Evolutionary conservation across 176 grass and related monocot species (phyloP).

Genomic region (Oryza nivara): DNA sequence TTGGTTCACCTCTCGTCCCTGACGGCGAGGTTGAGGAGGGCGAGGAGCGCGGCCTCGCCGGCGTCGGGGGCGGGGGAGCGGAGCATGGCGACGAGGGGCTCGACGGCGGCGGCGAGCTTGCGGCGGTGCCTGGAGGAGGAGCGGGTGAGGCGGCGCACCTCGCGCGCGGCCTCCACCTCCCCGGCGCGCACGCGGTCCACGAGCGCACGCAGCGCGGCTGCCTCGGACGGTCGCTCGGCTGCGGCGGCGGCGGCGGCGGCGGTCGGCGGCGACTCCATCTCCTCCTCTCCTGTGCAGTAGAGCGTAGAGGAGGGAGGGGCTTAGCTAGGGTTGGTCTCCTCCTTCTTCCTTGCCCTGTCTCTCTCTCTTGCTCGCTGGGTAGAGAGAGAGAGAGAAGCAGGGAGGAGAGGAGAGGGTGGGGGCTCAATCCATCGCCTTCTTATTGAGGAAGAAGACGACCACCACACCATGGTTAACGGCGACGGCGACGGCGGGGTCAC

Average conservation of each 20-base stretch:
- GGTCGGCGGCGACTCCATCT: slow-evolving; percentile 40
- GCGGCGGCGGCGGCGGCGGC: neutral
- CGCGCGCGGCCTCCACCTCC: slow-evolving; percentile 73
- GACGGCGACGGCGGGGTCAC: neutral
- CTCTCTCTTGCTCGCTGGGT: slow-evolving; percentile 1
- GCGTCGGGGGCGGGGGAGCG: slow-evolving; percentile 30
- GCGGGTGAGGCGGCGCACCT: slow-evolving; percentile 80
- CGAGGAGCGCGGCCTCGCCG: slow-evolving; percentile 72
- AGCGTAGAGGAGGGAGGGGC: neutral
- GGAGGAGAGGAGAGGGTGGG: slow-evolving; percentile 12
- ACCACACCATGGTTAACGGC: neutral
- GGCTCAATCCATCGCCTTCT: slow-evolving; percentile 26
- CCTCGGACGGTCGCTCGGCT: slow-evolving; percentile 54
- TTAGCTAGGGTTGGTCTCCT: neutral
- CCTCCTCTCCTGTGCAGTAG: too few relatives aligned
- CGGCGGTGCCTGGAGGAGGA: slow-evolving; percentile 72
- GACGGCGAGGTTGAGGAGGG: slow-evolving; percentile 94
- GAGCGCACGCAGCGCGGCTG: slow-evolving; percentile 49
- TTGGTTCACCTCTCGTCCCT: slow-evolving; percentile 65
- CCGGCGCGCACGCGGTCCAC: slow-evolving; percentile 50
- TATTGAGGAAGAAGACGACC: slow-evolving; percentile 9
- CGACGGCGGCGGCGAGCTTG: slow-evolving; percentile 64
- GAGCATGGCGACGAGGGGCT: slow-evolving; percentile 90
- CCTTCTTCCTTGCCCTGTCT: neutral
- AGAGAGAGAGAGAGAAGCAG: slow-evolving; percentile 14